These are phyloP conservation scores for Populus nigra DNA, from an alignment of 345 rosid species.

Conservation along the genomic window DNA sequence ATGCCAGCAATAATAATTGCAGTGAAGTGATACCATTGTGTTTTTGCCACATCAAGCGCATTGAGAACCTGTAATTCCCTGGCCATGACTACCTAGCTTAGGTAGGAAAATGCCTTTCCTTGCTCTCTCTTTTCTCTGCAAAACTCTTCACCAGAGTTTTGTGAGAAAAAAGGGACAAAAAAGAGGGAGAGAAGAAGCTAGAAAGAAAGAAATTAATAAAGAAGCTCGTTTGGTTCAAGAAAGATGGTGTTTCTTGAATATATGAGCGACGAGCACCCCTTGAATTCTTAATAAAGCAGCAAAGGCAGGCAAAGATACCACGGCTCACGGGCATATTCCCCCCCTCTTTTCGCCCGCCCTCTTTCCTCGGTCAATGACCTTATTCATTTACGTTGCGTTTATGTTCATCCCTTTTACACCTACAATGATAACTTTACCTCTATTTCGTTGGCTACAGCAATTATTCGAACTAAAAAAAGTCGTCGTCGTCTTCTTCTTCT, in stretches of 20 bases:
- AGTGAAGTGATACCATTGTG: conserved; percentile 81
- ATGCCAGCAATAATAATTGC: conserved; percentile 77
- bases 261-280: not conserved
- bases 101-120: not conserved
- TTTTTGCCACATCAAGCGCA: conserved; percentile 61
- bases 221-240: not conserved
- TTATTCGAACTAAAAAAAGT: too few species aligned
- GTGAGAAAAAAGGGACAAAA: not conserved
- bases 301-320: not conserved
- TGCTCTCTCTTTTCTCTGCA: conserved; percentile 11
- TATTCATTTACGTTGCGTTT: not conserved
- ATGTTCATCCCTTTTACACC: not conserved
- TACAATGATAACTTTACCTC: too few species aligned
- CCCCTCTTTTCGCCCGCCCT: not conserved
- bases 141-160: not conserved
- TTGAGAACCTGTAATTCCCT: not conserved
- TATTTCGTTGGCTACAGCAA: too few species aligned
- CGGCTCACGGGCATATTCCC: not conserved
- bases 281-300: not conserved
- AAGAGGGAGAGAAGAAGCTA: not conserved
- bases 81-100: not conserved
- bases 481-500: too few species aligned
- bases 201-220: not conserved
- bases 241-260: not conserved
- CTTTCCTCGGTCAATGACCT: not conserved